Evolutionary conservation across 495 filamentous ascomycete genomes (phyloP).

Genomic region (Penicillium pulvis): DNA sequence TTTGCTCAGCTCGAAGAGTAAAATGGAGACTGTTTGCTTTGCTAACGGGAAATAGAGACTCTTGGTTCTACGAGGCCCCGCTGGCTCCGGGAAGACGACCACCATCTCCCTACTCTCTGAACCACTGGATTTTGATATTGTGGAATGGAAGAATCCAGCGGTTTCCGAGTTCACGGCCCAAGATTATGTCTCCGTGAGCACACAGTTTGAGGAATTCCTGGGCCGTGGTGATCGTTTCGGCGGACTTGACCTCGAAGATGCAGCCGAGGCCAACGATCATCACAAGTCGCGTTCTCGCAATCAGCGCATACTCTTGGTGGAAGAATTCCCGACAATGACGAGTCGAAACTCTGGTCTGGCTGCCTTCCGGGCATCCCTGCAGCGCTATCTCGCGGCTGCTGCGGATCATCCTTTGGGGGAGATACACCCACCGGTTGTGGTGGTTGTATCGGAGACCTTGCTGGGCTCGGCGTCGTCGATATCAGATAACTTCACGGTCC

Average conservation of each 20-base stretch:
- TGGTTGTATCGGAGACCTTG: constrained; percentile 88
- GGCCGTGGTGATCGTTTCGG: constrained; percentile 75
- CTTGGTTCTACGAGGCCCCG: constrained; percentile 85
- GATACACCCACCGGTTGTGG: constrained; percentile 71
- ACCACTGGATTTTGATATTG: constrained; percentile 67
- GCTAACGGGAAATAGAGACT: constrained; percentile 57
- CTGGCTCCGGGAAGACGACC: constrained; percentile 90
- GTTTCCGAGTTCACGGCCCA: constrained; percentile 57
- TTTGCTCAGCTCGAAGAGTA: too few relatives aligned
- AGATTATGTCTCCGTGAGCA: constrained; percentile 63
- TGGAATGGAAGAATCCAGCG: constrained; percentile 89
- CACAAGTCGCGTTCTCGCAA: constrained; percentile 19
- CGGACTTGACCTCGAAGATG: constrained; percentile 60
- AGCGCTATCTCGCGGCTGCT: constrained; percentile 65
- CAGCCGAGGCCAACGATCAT: constrained; percentile 1
- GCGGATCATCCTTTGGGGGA: constrained; percentile 29
- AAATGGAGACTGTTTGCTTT: constrained; percentile 9
- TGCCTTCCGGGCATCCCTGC: constrained; percentile 73
- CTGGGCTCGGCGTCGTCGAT: constrained; percentile 72
- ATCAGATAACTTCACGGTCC: constrained; percentile 85
- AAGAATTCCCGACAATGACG: constrained; percentile 91
- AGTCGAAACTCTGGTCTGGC: constrained; percentile 66
- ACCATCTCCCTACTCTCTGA: constrained; percentile 76
- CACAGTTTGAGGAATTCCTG: constrained; percentile 91
- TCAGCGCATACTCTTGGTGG: constrained; percentile 72